A percentile compares a stretch with the other conserved stretches of the same genome.
Evolutionary conservation across 805 yeast species (phyloP).

Genomic region (Sporopachydermia quercuum): DNA sequence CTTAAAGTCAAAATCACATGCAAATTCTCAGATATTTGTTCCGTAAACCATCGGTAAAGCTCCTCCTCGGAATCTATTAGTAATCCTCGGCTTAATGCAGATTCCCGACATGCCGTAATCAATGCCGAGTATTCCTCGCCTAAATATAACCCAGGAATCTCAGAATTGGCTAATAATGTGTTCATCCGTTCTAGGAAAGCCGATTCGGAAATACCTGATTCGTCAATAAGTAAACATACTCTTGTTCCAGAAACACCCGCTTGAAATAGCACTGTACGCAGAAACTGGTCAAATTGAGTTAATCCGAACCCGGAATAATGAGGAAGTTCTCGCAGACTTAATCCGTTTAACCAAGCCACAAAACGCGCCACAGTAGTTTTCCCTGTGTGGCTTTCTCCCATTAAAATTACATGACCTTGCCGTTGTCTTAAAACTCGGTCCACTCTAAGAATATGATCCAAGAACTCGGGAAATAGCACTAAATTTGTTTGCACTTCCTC

Average conservation of each 20-base stretch:
- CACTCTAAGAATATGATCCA: constrained; percentile 63
- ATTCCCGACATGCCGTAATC: constrained; percentile 39
- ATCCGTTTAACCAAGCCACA: constrained; percentile 86
- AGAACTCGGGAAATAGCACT: constrained; percentile 50
- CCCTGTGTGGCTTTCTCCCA: constrained; percentile 76
- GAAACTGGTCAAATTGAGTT: constrained; percentile 48
- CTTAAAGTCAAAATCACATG: constrained; percentile 70
- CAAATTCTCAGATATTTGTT: constrained; percentile 50
- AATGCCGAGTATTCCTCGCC: constrained; percentile 49
- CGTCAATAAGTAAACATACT: constrained; percentile 65
- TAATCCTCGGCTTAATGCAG: constrained; percentile 43
- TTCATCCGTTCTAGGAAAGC: constrained; percentile 85
- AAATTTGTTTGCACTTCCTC: constrained; percentile 54
- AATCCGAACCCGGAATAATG: constrained; percentile 41
- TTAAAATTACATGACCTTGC: constrained; percentile 80
- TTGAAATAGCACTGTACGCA: constrained; percentile 37
- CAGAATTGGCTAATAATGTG: constrained; percentile 84
- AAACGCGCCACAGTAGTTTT: constrained; percentile 62
- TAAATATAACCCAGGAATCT: constrained; percentile 77
- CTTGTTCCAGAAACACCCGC: constrained; percentile 43
- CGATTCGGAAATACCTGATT: constrained; percentile 59
- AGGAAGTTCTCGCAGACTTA: constrained; percentile 40
- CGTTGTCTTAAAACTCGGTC: constrained; percentile 73
- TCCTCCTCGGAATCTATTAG: constrained; percentile 56
- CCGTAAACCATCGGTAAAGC: constrained; percentile 57